Conservation (phyloP, 805 yeast genomes). For the Barnettozyma californica region DNA sequence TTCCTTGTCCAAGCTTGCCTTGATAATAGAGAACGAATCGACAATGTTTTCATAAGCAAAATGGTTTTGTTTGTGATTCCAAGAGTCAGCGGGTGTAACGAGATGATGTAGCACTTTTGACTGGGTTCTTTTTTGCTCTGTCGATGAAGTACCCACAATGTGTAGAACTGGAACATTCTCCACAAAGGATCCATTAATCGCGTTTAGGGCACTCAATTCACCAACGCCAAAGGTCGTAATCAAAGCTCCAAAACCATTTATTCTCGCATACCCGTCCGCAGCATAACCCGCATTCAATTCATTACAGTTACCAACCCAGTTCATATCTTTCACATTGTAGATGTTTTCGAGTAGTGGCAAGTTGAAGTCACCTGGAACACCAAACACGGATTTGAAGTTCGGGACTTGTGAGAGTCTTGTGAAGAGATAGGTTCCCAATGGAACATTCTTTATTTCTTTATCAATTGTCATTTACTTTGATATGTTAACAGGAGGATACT, state of each 20-base stretch:
- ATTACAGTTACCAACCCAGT: slow-evolving; percentile 83
- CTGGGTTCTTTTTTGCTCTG: slow-evolving; percentile 27
- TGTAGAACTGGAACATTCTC: slow-evolving; percentile 80
- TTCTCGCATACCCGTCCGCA: slow-evolving; percentile 81
- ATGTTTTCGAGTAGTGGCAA: slow-evolving; percentile 61
- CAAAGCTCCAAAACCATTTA: slow-evolving; percentile 32
- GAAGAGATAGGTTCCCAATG: slow-evolving; percentile 62
- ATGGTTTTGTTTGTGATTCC: slow-evolving; percentile 48
- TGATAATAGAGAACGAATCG: slow-evolving; percentile 47
- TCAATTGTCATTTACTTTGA: slow-evolving; percentile 14
- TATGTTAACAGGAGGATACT: not conserved
- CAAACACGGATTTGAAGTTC: slow-evolving; percentile 53
- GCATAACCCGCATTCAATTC: slow-evolving; percentile 89
- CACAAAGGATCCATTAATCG: slow-evolving; percentile 76
- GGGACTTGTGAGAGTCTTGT: slow-evolving; percentile 49
- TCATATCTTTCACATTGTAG: slow-evolving; percentile 41
- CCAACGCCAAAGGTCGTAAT: slow-evolving; percentile 81
- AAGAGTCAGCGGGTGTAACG: slow-evolving; percentile 41
- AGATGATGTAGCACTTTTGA: slow-evolving; percentile 43
- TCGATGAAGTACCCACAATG: slow-evolving; percentile 76
- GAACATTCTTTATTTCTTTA: slow-evolving; percentile 23
- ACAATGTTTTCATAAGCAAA: slow-evolving; percentile 51
- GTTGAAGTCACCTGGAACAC: slow-evolving; percentile 75
- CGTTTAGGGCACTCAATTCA: slow-evolving; percentile 80
- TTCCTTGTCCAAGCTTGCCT: slow-evolving; percentile 40